Evolutionary conservation across 108 stramenopile species (phyloP), one percentile per base, ranked within the genome.

Genomic region (Cyclotella sp.): DNA sequence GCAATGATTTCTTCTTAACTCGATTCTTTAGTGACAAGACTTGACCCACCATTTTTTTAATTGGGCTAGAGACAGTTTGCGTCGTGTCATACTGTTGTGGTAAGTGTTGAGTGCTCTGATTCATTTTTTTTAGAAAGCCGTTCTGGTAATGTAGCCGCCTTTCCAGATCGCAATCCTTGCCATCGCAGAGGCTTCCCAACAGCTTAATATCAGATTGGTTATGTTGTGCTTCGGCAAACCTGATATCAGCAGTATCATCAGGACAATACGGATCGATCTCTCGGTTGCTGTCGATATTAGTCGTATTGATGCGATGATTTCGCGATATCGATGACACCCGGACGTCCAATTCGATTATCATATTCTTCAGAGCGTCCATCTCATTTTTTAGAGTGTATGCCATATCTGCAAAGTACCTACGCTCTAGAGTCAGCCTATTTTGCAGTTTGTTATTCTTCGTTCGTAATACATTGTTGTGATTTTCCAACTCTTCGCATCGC

Each of bases 301-400:
- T 0, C 1, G 15, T 14, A 34, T 15, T 34, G 13, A 3, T 16
- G 15, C 10, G 4, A 12, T 61, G 13, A 12, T 16, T 1, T 15
- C n/a, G 29, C 3, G 34, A 61, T 14, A 61, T 3, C n/a, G 13
- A 30, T 34, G 11, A 2, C 7, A 61, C 29, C 34, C 9, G 7
- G 15, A 10, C 30, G 4, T 61, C 60, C n/a, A 61, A 61, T 34
- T 61, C 60, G 1, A 12, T 13, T 30, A 30, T 34, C 30, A 30
- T 34, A 29, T 65, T 46, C 27, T 65, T 65, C 64, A 65, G 13
- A 7, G 0, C 64, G 45, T 65, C 64, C 64, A 65, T 65, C 24
- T 46, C 64, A 46, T 21, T 27, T 16, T 47, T 26, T 43, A 65
- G 13, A 10, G 44, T 27, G 3, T 24, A 3, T 0, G 26, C 3